Conservation (phyloP, 108 stramenopile genomes). For the Parmales sp. region DNA sequence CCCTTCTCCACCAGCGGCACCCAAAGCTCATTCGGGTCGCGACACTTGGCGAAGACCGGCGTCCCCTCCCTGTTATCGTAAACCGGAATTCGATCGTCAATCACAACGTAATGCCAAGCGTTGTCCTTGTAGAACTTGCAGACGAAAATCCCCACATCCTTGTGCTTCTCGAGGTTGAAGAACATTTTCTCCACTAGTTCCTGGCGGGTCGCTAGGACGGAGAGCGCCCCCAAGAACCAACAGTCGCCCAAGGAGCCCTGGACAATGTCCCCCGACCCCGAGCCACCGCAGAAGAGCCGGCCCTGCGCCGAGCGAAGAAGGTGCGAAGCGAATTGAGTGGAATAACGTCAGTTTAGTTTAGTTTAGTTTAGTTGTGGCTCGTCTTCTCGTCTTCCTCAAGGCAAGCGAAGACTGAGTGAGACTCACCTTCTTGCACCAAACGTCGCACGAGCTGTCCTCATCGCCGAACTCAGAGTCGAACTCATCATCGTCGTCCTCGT, state of each 20-base stretch:
- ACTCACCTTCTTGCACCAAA: too few species aligned
- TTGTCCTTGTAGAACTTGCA: background rate
- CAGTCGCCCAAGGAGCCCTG: conserved; percentile 15
- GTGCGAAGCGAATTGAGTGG: background rate
- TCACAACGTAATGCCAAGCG: background rate
- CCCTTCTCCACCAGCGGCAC: conserved; percentile 7
- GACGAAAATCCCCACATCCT: background rate
- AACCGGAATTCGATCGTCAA: background rate
- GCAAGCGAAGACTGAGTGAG: too few species aligned
- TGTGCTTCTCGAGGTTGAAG: background rate
- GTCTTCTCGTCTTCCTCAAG: too few species aligned
- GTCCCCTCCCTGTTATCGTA: background rate
- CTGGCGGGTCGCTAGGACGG: conserved; percentile 3
- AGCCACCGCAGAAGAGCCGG: background rate
- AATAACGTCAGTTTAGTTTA: background rate
- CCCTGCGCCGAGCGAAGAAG: background rate
- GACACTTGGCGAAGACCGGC: background rate
- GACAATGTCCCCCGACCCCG: background rate
- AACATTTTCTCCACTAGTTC: background rate
- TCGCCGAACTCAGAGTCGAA: background rate
- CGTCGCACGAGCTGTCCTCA: too few species aligned
- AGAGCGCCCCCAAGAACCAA: conserved; percentile 20
- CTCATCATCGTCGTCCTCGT: conserved; percentile 1
- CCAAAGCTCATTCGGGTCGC: conserved; percentile 6
- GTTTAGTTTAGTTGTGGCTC: too few species aligned